phyloP scores from a whole-genome alignment of 2,329 filamentous ascomycete species.

The Colletotrichum noveboracense region DNA sequence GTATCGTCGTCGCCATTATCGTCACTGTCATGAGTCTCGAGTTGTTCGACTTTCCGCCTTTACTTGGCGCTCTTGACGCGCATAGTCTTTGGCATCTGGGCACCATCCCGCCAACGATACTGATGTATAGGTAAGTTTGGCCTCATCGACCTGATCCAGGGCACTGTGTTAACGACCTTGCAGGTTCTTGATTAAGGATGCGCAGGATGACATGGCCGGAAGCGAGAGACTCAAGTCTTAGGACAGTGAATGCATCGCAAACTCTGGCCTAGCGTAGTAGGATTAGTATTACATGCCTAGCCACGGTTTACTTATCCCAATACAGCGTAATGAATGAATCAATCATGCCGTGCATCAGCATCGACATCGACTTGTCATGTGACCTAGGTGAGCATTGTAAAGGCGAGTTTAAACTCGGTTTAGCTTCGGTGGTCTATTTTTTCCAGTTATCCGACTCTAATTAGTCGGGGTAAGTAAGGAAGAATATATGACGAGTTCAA shows the following conservation, averaged over 20 bases:
- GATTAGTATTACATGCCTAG: not conserved
- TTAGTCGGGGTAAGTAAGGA: not conserved
- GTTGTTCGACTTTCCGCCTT: slow-evolving; percentile 89
- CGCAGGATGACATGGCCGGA: slow-evolving; percentile 79
- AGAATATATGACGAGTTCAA: slow-evolving; percentile 17
- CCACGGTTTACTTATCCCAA: not conserved
- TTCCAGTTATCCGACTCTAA: not conserved
- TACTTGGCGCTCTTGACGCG: slow-evolving; percentile 83
- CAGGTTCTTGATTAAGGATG: slow-evolving; percentile 87
- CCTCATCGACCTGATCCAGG: not conserved
- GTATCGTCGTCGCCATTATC: slow-evolving; percentile 90
- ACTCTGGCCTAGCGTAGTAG: not conserved
- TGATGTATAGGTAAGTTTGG: slow-evolving; percentile 90
- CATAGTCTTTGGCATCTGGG: slow-evolving; percentile 96
- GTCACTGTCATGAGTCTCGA: slow-evolving; percentile 95
- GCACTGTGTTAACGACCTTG: not conserved
- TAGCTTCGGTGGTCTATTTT: slow-evolving; percentile 12
- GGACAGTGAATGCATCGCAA: slow-evolving; percentile 10
- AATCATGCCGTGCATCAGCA: not conserved
- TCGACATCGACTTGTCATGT: not conserved
- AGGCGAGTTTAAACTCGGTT: not conserved
- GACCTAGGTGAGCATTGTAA: not conserved
- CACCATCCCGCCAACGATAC: slow-evolving; percentile 83
- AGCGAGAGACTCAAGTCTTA: slow-evolving; percentile 73
- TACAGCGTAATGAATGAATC: not conserved